These are phyloP conservation scores for Stentor coeruleus DNA, from an alignment of 73 alveolate genomes.

Conservation along the genomic window DNA sequence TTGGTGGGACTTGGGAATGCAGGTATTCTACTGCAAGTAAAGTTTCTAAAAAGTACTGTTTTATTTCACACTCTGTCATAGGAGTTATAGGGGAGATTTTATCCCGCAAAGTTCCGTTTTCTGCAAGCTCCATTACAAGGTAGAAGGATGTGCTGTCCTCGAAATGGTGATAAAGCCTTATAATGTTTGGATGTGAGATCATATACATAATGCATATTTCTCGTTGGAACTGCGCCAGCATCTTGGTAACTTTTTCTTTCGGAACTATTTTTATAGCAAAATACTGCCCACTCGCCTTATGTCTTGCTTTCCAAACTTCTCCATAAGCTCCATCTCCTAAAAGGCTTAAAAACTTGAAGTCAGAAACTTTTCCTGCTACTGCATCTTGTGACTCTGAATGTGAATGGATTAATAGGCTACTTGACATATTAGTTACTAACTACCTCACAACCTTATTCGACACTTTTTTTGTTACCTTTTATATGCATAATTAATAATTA, in stretches of 20 bases:
- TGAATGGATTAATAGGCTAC: too few relatives aligned
- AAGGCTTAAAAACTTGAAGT: not conserved
- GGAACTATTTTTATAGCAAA: not conserved
- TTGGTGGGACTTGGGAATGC: conserved; percentile 72
- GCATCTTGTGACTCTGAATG: too few relatives aligned
- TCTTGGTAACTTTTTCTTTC: conserved; percentile 57
- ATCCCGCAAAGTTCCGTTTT: conserved; percentile 39
- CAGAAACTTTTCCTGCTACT: too few relatives aligned
- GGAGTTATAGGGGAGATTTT: conserved; percentile 44
- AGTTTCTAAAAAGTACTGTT: conserved; percentile 70
- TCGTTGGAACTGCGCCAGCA: conserved; percentile 83
- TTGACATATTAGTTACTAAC: too few relatives aligned
- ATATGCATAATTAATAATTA: too few relatives aligned
- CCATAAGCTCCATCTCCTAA: not conserved
- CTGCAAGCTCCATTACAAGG: conserved; percentile 72
- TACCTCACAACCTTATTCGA: too few relatives aligned
- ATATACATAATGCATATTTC: conserved; percentile 88
- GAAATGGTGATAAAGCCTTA: conserved; percentile 84
- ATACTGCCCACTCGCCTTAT: not conserved
- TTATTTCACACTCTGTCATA: conserved; percentile 66
- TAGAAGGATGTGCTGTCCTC: conserved; percentile 93
- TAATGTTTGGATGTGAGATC: conserved; percentile 83
- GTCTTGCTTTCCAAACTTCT: not conserved
- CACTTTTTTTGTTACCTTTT: too few relatives aligned
- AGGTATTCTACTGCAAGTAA: conserved; percentile 72